Base-by-base conservation (phyloP, 129 eudicot genomes). In the Helianthus tuberosus region DNA sequence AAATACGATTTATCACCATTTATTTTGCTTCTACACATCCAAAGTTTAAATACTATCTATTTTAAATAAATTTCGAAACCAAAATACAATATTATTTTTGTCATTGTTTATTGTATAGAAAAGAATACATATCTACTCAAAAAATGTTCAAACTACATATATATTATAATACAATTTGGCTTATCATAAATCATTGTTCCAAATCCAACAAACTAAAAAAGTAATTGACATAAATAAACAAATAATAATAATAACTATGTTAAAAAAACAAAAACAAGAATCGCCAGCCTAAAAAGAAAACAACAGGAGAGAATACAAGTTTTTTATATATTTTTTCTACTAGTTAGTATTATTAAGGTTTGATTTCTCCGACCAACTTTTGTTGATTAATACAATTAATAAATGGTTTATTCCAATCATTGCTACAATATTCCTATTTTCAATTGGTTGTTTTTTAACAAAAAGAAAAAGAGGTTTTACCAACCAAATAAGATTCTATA, bases 251-350 rank as follows among this genome's bases (percentile, higher is more conserved):
- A 20, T 27, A 27, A 27, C 32, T 2, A 66, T 20, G n/a, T 64
- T 55, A 55, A 44, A 39, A 68, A 46, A 20, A 0, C 0, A 47
- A 44, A 68, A 68, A 77, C 70, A 77, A 68, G 75, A 77, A 69
- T 69, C 75, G 75, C 81, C 81, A 77, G 75, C 75, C 81, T 77
- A 49, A 69, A 69, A 68, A 59, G 68, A 39, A 68, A 67, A 67
- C 57, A 67, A 55, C 10, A 44, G 23, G 44, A 39, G 13, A 10
- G 50, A 29, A 67, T 43, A 43, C 66, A 39, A 66, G 53, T 53
- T 41, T 43, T 10, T 6, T 63, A 3, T 27, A 27, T 10, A 48
- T 9, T 27, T 43, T 43, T 43, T 6, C 11, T n/a, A n/a, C n/a
- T 63, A 20, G 12, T 23, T 66, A 13, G 25, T 41, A 76, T 76